Percentiles rank a stretch among this genome's conserved stretches.
These are phyloP conservation scores for Lipomyces yarrowii DNA, from an alignment of 1,139 yeast genomes.

Conservation along the genomic window DNA sequence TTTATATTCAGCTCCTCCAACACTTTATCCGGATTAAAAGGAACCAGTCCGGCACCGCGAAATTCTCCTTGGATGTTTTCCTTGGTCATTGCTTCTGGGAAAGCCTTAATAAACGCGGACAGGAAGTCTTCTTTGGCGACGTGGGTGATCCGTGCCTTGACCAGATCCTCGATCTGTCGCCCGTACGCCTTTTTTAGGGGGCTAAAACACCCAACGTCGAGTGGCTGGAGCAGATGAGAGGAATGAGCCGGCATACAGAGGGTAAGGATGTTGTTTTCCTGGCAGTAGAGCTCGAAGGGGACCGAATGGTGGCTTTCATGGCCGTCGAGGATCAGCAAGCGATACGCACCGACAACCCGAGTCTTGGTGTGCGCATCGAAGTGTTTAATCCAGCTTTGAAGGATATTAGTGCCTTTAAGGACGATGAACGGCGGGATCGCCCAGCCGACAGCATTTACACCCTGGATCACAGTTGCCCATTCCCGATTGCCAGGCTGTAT, in stretches of 20 bases:
- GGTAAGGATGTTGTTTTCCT: background rate
- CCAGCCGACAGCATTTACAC: constrained; percentile 9
- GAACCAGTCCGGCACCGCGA: no score
- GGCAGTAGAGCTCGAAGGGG: background rate
- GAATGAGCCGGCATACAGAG: background rate
- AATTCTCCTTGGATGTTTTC: no score
- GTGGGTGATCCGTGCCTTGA: background rate
- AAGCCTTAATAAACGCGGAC: no score
- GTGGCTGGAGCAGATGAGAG: background rate
- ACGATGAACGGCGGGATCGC: constrained; percentile 2
- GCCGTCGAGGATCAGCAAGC: background rate
- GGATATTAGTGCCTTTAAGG: background rate
- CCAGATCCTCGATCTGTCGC: background rate
- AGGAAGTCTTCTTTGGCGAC: no score
- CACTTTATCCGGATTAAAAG: background rate
- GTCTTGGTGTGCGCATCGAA: background rate
- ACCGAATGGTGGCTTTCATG: background rate
- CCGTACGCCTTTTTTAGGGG: background rate
- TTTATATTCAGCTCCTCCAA: background rate
- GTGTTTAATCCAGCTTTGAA: background rate
- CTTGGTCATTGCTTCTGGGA: no score
- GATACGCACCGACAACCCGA: background rate
- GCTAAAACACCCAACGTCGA: background rate
- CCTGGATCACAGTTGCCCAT: constrained; percentile 14
- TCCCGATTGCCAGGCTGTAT: constrained; percentile 1